A percentile compares a stretch with the other conserved stretches of the same genome.
Evolutionary conservation across 2,329 filamentous ascomycete species (phyloP).

Genomic region (Aspergillus pseudotamarii): DNA sequence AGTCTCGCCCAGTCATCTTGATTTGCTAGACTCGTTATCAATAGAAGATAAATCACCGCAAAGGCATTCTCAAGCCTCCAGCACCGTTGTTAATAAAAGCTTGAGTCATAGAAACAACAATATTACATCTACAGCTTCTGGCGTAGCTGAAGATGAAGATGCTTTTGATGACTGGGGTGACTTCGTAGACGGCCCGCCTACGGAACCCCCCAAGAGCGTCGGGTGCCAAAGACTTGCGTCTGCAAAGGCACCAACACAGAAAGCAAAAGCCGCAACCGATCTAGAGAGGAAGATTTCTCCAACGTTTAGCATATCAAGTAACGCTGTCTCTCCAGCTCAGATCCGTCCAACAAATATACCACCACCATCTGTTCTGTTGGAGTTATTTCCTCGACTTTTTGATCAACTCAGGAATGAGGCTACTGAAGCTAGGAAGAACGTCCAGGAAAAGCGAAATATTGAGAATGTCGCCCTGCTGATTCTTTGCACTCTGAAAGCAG

Average conservation of each 20-base stretch:
- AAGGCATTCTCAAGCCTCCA: neutral
- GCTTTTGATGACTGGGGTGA: slow-evolving; percentile 52
- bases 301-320: slow-evolving; percentile 12
- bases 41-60: slow-evolving; percentile 27
- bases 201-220: slow-evolving; percentile 5
- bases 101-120: slow-evolving; percentile 19
- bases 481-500: slow-evolving; percentile 52
- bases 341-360: slow-evolving; percentile 82
- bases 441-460: slow-evolving; percentile 45
- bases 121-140: slow-evolving; percentile 12
- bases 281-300: slow-evolving; percentile 2
- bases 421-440: slow-evolving; percentile 65
- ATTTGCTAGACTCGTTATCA: slow-evolving; percentile 34
- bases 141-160: slow-evolving; percentile 19
- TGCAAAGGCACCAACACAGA: neutral
- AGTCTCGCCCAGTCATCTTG: slow-evolving; percentile 19
- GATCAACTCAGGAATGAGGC: slow-evolving; percentile 65
- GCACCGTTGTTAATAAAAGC: slow-evolving; percentile 2
- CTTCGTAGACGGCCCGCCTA: slow-evolving; percentile 48
- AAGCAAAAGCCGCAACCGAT: slow-evolving; percentile 6
- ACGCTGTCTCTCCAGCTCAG: slow-evolving; percentile 15
- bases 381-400: slow-evolving; percentile 73
- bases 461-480: slow-evolving; percentile 28
- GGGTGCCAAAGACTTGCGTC: neutral
- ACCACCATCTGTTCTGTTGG: slow-evolving; percentile 80